Conservation (phyloP, 495 filamentous ascomycete genomes). For the Aspergillus saccharolyticus region DNA sequence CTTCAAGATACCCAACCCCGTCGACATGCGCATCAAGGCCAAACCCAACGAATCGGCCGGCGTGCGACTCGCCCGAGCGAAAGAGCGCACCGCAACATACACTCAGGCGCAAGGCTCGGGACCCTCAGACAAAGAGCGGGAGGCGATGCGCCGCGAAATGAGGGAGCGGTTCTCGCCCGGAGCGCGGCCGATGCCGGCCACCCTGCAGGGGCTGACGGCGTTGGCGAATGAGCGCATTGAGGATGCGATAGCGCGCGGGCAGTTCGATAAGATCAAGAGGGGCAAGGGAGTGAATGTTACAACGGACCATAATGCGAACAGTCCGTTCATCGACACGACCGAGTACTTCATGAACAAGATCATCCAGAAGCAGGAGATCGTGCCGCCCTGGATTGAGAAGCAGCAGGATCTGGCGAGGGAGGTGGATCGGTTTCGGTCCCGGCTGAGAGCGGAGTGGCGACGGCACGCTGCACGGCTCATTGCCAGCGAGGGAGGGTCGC, state of each 20-base stretch:
- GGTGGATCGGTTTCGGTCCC: slow-evolving; percentile 61
- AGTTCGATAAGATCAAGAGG: slow-evolving; percentile 82
- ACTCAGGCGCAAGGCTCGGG: slow-evolving; percentile 53
- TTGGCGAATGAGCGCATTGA: slow-evolving; percentile 93
- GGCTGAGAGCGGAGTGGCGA: slow-evolving; percentile 80
- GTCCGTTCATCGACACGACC: slow-evolving; percentile 91
- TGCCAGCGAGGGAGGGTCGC: slow-evolving; percentile 67
- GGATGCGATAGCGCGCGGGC: slow-evolving; percentile 84
- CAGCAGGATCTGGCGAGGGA: slow-evolving; percentile 82
- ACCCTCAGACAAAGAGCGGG: slow-evolving; percentile 63
- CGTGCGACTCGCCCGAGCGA: slow-evolving; percentile 63
- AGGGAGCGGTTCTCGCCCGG: slow-evolving; percentile 73
- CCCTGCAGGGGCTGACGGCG: slow-evolving; percentile 71
- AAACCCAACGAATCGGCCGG: slow-evolving; percentile 45
- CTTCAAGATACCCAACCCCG: slow-evolving; percentile 47
- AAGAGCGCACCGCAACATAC: slow-evolving; percentile 75
- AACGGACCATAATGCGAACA: slow-evolving; percentile 74
- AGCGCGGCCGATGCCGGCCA: slow-evolving; percentile 70
- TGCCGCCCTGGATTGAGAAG: slow-evolving; percentile 77
- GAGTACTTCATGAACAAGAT: slow-evolving; percentile 99
- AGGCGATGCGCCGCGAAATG: slow-evolving; percentile 63
- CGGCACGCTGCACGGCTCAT: slow-evolving; percentile 79
- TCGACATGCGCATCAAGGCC: slow-evolving; percentile 57
- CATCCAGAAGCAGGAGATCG: slow-evolving; percentile 81
- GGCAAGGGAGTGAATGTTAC: slow-evolving; percentile 67